Base-by-base conservation (phyloP, 352 stramenopile genomes). In the Plasmopara halstedii region DNA sequence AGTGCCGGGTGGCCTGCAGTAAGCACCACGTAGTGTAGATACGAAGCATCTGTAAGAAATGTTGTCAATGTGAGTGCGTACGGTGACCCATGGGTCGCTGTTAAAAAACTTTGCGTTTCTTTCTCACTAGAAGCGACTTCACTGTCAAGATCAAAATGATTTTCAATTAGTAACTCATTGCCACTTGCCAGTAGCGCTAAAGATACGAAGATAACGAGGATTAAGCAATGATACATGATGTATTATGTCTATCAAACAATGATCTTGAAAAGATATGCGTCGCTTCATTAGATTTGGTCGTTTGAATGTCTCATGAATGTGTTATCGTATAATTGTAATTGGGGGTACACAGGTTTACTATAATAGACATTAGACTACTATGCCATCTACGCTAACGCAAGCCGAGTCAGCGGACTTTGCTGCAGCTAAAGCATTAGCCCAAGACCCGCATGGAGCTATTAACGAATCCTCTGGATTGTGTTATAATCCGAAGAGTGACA, bases 11-110 rank as follows among this genome's bases (percentile, higher is more conserved):
- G 56, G 0, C 76, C 73, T 4, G 71, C 40, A 4, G 40, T 45
- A 8, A 91, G 51, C 15, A 85, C 65, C 0, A 58, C 69, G n/a
- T 85, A 89, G 50, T 92, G 77, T 25, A 92, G 43, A 50, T 88
- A 62, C 0, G 77, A 73, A 1, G 77, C 68, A 33, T 84, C 70
- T 3, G 77, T 92, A 43, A 92, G 32, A 49, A 71, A 84, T 13
- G 75, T 88, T 34, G 77, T 83, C 17, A 92, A 56, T 43, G 72
- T 82, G 27, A 92, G 58, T 19, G 74, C 49, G 19, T 68, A 43
- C 5, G 64, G 42, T 0, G 71, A 71, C 2, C 69, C 71, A 23
- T 43, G 53, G 13, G 69, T 80, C 2, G 75, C 63, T 7, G 56
- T 43, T 29, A 84, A 70, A 27, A 88, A 88, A 21, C 66, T 73